Base-by-base conservation (phyloP, 2,329 filamentous ascomycete species). In the Lasiodiplodia theobromae region DNA sequence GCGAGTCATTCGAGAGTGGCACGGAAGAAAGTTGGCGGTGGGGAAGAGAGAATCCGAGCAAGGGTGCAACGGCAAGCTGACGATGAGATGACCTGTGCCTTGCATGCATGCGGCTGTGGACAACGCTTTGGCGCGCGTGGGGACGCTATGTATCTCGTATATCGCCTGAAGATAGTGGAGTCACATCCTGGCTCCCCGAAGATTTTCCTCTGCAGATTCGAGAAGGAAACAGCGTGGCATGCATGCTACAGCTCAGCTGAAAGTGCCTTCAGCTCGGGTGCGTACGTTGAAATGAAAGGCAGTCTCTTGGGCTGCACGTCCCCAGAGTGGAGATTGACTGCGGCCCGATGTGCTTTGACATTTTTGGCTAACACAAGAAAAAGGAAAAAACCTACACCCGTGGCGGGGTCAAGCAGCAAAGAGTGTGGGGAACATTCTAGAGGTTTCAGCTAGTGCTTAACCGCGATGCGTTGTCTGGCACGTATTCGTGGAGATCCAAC, bases 391-490 rank as follows among this genome's bases (percentile, higher is more conserved):
- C 4, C 7, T 21, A 47, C 44, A 11, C 44, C n/a, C n/a, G 28
- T 34, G 54, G 25, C 31, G 34, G 21, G 31, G n/a, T 11, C 31
- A 21, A 12, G 18, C 8, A 28, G 25, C 23, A n/a, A 7, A 28
- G 28, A 23, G 47, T 47, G 47, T 44, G 47, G 58, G 47, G 58
- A 44, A 28, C 21, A 28, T 62, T 31, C 31, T 28, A 34, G 31
- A 57, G 16, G 58, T 62, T 62, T 62, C 58, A 62, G 23, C 60
- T 64, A 64, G 44, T 64, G 60, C 60, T 47, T 38, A 47, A 47
- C 44, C 60, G n/a, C 47, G 60, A 64, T 64, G 60, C 38, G 60
- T 49, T 64, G 60, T 64, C 60, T 52, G 60, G 44, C 60, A 52
- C 37, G 28, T n/a, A 52, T 64, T 64, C 60, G 60, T 25, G 16